Evolutionary conservation across 2,329 filamentous ascomycete species (phyloP).

Genomic region (Aspergillus sp.): DNA sequence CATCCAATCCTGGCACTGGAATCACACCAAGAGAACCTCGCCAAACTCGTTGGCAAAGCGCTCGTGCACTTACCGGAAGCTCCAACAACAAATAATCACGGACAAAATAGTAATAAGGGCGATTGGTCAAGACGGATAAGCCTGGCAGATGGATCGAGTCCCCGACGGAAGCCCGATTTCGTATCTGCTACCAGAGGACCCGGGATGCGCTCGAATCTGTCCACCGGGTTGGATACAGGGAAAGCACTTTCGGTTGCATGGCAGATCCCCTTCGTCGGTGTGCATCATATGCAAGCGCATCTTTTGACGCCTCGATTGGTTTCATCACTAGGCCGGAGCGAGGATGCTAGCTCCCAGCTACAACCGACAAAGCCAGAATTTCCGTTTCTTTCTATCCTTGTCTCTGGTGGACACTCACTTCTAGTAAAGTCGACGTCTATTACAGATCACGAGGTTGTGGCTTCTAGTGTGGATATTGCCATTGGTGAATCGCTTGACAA

Average conservation of each 20-base stretch:
- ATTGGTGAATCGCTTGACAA: conserved; percentile 88
- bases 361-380: conserved; percentile 47
- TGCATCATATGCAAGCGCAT: conserved; percentile 98
- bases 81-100: conserved; percentile 1
- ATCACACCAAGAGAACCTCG: conserved; percentile 66
- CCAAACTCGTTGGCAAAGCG: conserved; percentile 58
- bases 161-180: conserved; percentile 60
- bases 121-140: conserved; percentile 8
- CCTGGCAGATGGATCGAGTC: conserved; percentile 14
- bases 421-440: conserved; percentile 66
- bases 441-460: conserved; percentile 64
- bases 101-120: neutral
- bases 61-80: conserved; percentile 47
- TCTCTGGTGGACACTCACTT: conserved; percentile 87
- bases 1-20: conserved; percentile 67
- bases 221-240: conserved; percentile 69
- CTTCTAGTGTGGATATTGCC: conserved; percentile 69
- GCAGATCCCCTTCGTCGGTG: conserved; percentile 71
- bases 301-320: conserved; percentile 78
- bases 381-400: conserved; percentile 79
- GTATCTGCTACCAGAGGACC: conserved; percentile 85
- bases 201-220: conserved; percentile 73
- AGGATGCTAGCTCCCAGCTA: neutral
- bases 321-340: conserved; percentile 45
- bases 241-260: conserved; percentile 82